phyloP scores from a whole-genome alignment of 768 basidiomycete species.

The Calvatia gigantea region DNA sequence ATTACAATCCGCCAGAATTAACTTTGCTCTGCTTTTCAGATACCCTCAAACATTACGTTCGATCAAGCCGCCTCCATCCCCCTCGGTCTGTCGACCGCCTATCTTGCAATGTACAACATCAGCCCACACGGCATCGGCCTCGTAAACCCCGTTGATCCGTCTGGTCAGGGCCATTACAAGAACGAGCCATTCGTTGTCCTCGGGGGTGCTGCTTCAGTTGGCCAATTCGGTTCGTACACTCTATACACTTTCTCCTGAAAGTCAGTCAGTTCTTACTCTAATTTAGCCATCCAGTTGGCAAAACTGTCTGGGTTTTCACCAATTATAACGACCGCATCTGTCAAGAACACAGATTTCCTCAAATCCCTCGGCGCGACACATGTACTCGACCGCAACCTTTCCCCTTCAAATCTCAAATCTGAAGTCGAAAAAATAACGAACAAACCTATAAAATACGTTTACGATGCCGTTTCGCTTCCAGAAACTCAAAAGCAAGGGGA shows the following conservation, averaged over 20 bases:
- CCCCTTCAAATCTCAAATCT: conserved; percentile 14
- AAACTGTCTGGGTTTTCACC: conserved; percentile 37
- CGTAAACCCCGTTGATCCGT: conserved; percentile 32
- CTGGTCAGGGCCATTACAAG: conserved; percentile 35
- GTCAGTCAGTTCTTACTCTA: conserved; percentile 13
- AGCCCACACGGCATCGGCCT: conserved; percentile 37
- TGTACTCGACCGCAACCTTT: conserved; percentile 28
- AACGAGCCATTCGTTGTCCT: conserved; percentile 37
- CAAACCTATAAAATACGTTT: conserved; percentile 21
- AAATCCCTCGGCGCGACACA: conserved; percentile 38
- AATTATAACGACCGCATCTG: conserved; percentile 36
- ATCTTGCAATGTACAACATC: conserved; percentile 43
- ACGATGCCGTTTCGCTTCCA: conserved; percentile 22
- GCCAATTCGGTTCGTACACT: conserved; percentile 19
- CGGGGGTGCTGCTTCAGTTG: conserved; percentile 28
- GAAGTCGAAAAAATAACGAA: conserved; percentile 24
- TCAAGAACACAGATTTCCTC: conserved; percentile 24
- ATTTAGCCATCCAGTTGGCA: conserved; percentile 27
- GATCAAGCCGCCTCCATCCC: conserved; percentile 49
- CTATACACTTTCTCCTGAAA: conserved; percentile 26
- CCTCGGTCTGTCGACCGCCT: conserved; percentile 44
- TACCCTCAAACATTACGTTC: conserved; percentile 43
- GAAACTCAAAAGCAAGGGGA: conserved; percentile 21
- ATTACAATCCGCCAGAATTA: background rate
- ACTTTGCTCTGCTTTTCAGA: conserved; percentile 25